These are phyloP conservation scores for Silybum marianum DNA, from an alignment of 129 eudicot species.

Conservation along the genomic window DNA sequence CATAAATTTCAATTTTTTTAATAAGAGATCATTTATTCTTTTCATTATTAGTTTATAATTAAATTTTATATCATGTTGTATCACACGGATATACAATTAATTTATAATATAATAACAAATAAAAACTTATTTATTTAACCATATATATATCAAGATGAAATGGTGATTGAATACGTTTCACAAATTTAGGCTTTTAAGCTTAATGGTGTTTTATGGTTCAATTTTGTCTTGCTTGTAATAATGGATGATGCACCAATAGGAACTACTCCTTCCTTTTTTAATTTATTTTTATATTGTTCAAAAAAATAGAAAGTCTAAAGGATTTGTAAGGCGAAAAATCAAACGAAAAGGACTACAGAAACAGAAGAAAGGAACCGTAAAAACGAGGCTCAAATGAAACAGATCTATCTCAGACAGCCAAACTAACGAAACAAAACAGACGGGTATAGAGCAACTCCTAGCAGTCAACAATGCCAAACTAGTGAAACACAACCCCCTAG, in stretches of 20 bases:
- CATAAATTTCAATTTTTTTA: not conserved
- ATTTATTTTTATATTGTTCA: not conserved
- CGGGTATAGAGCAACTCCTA: too few relatives aligned
- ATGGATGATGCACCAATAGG: not conserved
- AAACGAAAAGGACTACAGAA: too few relatives aligned
- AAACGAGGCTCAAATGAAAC: too few relatives aligned
- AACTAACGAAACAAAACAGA: too few relatives aligned
- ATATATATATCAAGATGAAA: not conserved
- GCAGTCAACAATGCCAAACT: too few relatives aligned
- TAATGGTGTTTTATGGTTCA: constrained; percentile 2
- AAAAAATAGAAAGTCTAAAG: too few relatives aligned
- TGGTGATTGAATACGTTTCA: not conserved
- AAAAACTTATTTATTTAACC: not conserved
- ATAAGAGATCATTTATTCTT: not conserved
- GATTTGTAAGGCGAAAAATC: too few relatives aligned
- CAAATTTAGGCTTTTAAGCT: constrained; percentile 6
- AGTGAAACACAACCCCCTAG: too few relatives aligned
- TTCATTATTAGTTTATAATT: too few relatives aligned
- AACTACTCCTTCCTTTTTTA: not conserved
- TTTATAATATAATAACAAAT: too few relatives aligned
- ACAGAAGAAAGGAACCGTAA: too few relatives aligned
- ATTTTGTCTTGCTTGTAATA: not conserved
- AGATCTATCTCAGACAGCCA: too few relatives aligned
- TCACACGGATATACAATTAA: not conserved
- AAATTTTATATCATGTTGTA: not conserved